Percentiles rank a stretch among this genome's conserved stretches.
phyloP scores from a whole-genome alignment of 768 basidiomycete genomes.

The Termitomyces sp. region DNA sequence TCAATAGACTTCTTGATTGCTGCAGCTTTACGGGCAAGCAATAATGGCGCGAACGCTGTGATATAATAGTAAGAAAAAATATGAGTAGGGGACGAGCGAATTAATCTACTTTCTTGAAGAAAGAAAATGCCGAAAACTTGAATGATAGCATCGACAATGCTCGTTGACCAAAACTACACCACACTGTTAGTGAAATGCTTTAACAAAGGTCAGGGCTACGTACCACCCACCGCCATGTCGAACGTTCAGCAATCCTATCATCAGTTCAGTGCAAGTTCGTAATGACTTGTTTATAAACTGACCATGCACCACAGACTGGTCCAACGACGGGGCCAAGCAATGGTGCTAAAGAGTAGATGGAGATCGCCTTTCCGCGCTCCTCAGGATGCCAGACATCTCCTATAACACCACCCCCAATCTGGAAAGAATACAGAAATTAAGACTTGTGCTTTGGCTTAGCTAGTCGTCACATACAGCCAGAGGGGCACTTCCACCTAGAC shows the following conservation, averaged over 20 bases:
- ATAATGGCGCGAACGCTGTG: constrained; percentile 39
- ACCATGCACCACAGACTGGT: constrained; percentile 60
- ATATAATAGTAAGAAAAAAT: constrained; percentile 1
- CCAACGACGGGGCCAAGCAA: constrained; percentile 62
- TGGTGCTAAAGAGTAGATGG: constrained; percentile 62
- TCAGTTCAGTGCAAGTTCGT: neutral
- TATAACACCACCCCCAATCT: constrained; percentile 62
- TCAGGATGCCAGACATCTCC: constrained; percentile 59
- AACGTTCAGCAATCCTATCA: constrained; percentile 47
- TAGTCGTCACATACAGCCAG: constrained; percentile 44
- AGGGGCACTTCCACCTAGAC: constrained; percentile 71
- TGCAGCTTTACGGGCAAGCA: constrained; percentile 48
- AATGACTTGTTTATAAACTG: constrained; percentile 5
- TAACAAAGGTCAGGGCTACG: constrained; percentile 16
- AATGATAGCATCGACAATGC: constrained; percentile 47
- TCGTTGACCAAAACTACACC: constrained; percentile 60
- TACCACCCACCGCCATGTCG: constrained; percentile 73
- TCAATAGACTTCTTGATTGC: constrained; percentile 40
- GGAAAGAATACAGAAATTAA: neutral
- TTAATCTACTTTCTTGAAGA: constrained; percentile 55
- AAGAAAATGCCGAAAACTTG: constrained; percentile 52
- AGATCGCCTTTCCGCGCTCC: constrained; percentile 58
- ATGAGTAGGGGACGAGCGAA: neutral
- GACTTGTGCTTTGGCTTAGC: constrained; percentile 23
- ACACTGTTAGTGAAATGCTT: neutral